phyloP scores from a whole-genome alignment of 768 basidiomycete species.

The Serendipita sp. region DNA sequence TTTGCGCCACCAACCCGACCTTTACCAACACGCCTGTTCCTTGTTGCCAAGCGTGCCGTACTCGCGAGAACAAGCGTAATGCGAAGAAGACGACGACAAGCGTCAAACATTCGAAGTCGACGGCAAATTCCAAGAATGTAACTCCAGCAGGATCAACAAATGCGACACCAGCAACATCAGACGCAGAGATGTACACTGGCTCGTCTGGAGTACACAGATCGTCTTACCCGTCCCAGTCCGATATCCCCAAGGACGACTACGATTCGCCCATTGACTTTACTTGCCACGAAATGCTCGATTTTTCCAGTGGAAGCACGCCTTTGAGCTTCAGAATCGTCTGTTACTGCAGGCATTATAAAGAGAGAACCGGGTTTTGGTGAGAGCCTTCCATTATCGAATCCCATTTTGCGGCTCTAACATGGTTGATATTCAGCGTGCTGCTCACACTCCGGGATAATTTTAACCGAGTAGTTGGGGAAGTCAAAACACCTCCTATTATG shows the following conservation, averaged over 20 bases:
- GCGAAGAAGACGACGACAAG: slow-evolving; percentile 1
- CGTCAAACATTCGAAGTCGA: neutral
- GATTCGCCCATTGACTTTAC: slow-evolving; percentile 47
- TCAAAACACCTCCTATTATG: slow-evolving; percentile 81
- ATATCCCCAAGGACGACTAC: neutral
- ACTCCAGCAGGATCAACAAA: neutral
- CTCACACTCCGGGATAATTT: slow-evolving; percentile 69
- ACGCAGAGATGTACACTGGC: neutral
- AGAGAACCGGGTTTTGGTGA: slow-evolving; percentile 72
- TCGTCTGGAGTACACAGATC: neutral
- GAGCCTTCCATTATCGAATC: no score
- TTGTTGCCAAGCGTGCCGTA: neutral
- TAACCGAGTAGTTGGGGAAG: slow-evolving; percentile 68
- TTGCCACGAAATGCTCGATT: slow-evolving; percentile 77
- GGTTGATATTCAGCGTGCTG: no score
- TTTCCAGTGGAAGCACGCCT: slow-evolving; percentile 69
- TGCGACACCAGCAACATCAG: neutral
- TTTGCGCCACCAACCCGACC: neutral
- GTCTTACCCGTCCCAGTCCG: neutral
- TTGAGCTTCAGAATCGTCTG: slow-evolving; percentile 95
- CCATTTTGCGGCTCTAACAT: neutral
- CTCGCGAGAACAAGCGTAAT: neutral
- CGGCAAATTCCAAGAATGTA: neutral
- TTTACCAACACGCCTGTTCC: neutral
- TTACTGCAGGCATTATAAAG: slow-evolving; percentile 96